Evolutionary conservation across 768 basidiomycete species (phyloP), one percentile per base, ranked within the genome.

Genomic region (Obba rivulosa): DNA sequence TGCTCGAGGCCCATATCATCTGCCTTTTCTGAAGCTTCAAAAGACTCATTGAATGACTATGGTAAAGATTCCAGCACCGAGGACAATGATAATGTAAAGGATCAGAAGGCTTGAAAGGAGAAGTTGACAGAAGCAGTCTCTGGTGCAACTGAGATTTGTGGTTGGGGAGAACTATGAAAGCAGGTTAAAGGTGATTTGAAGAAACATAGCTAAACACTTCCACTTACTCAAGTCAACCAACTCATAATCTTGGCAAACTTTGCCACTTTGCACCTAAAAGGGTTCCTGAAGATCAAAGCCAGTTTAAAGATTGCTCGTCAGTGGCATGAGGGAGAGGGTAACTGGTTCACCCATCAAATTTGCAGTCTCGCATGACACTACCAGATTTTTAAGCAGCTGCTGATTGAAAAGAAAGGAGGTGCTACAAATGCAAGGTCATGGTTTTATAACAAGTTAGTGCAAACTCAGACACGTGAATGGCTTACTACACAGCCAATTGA

Each of bases 261-360:
- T 59, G 64, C 66, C 5, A 72, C 65, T 1, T 46, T 71, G 0
- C 45, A 53, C 3, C 41, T 72, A 13, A 70, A 70, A 46, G 68
- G 69, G 3, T 8, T 46, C 8, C 23, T 47, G 0, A 43, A 51
- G 0, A 69, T 69, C 9, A 28, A 46, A 0, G 68, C 67, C 9
- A 71, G 70, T 42, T 2, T 48, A 14, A 57, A 67, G 39, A 68
- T 72, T 60, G 66, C 69, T 25, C n/a, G 25, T 2, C 69, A 71
- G 47, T 74, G 65, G 69, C 67, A 70, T 51, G 62, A 68, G 37
- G 57, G 58, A 1, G 38, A 61, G 18, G 66, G 66, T 1, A 50
- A 39, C 9, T 55, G 53, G 23, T 69, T 67, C 58, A 60, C 68
- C 0, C 51, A 60, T 3, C 47, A 52, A 2, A 52, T 71, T 13